These are phyloP conservation scores for Candida khao-thaluensis DNA, from an alignment of 805 yeast species.

Conservation along the genomic window DNA sequence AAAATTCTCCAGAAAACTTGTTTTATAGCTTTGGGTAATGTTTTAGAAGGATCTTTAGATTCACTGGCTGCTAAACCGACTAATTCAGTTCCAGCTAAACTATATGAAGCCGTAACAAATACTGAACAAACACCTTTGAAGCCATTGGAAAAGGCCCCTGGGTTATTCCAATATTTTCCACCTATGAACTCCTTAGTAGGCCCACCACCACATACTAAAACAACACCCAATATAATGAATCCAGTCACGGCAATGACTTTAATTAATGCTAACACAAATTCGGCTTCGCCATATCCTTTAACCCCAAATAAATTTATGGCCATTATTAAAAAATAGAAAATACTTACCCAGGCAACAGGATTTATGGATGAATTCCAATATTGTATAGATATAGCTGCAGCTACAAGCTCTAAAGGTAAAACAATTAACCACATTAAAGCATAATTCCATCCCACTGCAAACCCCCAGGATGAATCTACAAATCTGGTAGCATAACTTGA, in stretches of 20 bases:
- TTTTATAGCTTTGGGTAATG: constrained; percentile 42
- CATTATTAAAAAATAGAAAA: constrained; percentile 31
- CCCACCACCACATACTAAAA: constrained; percentile 40
- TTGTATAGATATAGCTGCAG: constrained; percentile 36
- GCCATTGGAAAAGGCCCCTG: constrained; percentile 37
- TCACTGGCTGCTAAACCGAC: constrained; percentile 42
- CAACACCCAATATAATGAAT: constrained; percentile 35
- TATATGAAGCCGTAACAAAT: constrained; percentile 38
- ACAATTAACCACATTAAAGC: constrained; percentile 40
- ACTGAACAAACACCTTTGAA: constrained; percentile 40
- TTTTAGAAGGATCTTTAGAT: constrained; percentile 36
- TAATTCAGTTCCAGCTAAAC: constrained; percentile 38
- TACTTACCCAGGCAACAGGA: constrained; percentile 38
- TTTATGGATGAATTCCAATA: constrained; percentile 35
- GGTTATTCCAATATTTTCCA: constrained; percentile 28
- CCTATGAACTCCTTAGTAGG: constrained; percentile 37
- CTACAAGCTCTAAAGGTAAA: constrained; percentile 37
- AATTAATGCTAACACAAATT: constrained; percentile 29
- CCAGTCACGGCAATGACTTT: constrained; percentile 38
- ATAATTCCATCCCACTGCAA: constrained; percentile 41
- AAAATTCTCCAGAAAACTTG: constrained; percentile 46
- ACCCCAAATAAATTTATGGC: constrained; percentile 35
- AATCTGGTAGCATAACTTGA: constrained; percentile 39
- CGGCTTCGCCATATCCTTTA: constrained; percentile 40
- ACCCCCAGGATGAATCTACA: constrained; percentile 40